These are phyloP conservation scores for Trichaptum fuscoviolaceum DNA, from an alignment of 768 basidiomycete species.

Conservation along the genomic window DNA sequence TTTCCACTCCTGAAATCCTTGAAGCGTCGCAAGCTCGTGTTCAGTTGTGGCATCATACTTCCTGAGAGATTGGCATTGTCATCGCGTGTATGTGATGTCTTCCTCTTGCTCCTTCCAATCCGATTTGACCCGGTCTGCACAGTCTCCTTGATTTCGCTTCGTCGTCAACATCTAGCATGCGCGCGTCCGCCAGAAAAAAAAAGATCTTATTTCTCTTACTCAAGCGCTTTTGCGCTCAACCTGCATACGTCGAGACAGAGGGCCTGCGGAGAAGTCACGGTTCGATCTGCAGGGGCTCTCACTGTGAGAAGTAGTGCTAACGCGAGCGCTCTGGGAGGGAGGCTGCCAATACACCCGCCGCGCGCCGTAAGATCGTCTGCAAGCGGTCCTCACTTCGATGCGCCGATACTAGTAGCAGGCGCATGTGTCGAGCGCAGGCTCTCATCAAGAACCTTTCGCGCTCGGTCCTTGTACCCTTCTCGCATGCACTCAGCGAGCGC, in stretches of 20 bases:
- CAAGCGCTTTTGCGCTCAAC: slow-evolving; percentile 78
- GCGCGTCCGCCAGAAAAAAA: slow-evolving; percentile 85
- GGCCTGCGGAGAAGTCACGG: slow-evolving; percentile 73
- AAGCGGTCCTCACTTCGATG: slow-evolving; percentile 72
- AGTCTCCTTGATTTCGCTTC: too few species aligned
- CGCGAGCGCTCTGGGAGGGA: slow-evolving; percentile 83
- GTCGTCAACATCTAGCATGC: slow-evolving; percentile 91
- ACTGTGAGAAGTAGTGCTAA: slow-evolving; percentile 93
- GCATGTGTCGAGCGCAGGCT: slow-evolving; percentile 79
- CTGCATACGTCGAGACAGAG: slow-evolving; percentile 89
- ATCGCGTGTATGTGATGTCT: too few species aligned
- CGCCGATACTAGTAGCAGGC: slow-evolving; percentile 73
- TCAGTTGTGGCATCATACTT: too few species aligned
- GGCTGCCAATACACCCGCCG: slow-evolving; percentile 50
- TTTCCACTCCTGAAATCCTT: too few species aligned
- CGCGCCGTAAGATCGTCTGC: slow-evolving; percentile 66
- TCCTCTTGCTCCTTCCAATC: too few species aligned
- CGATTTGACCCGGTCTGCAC: too few species aligned
- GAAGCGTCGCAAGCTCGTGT: too few species aligned
- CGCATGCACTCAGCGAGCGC: slow-evolving; percentile 88
- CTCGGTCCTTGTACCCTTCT: slow-evolving; percentile 75
- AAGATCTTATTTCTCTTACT: slow-evolving; percentile 92
- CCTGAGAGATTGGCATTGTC: too few species aligned
- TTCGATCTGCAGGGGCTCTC: slow-evolving; percentile 94
- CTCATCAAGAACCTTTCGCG: slow-evolving; percentile 90